These are phyloP conservation scores for Ophiostoma sp. DNA, from an alignment of 2,329 filamentous ascomycete species.

Conservation along the genomic window DNA sequence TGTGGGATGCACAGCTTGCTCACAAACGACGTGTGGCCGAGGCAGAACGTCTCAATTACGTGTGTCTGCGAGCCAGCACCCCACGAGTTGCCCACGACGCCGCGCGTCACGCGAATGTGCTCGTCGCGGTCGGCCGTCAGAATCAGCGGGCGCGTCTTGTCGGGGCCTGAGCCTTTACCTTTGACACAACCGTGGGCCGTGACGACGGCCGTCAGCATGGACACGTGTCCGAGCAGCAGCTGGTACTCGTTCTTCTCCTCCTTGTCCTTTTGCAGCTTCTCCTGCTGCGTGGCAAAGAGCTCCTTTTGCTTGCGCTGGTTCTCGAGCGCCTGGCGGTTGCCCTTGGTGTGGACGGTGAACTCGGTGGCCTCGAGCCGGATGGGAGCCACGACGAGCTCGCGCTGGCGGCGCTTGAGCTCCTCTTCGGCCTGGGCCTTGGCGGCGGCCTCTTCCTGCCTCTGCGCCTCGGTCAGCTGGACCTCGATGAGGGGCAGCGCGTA, in stretches of 20 bases:
- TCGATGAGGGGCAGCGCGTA: conserved; percentile 73
- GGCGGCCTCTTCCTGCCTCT: not conserved
- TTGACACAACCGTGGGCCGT: conserved; percentile 42
- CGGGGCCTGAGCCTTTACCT: not conserved
- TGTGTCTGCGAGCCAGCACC: conserved; percentile 62
- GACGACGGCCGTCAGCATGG: conserved; percentile 76
- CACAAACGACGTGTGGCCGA: conserved; percentile 83
- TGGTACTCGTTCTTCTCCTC: conserved; percentile 27
- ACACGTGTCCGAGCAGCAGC: conserved; percentile 86
- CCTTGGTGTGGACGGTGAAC: conserved; percentile 58
- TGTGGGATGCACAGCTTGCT: conserved; percentile 64
- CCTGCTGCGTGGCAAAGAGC: conserved; percentile 28
- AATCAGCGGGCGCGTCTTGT: conserved; percentile 41
- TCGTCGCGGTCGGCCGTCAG: conserved; percentile 54
- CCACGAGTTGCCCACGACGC: conserved; percentile 38
- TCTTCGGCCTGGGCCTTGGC: not conserved
- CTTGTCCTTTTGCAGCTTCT: conserved; percentile 25
- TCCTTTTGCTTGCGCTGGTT: conserved; percentile 50
- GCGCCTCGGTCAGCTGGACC: conserved; percentile 18
- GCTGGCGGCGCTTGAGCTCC: conserved; percentile 21
- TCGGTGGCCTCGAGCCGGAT: conserved; percentile 45
- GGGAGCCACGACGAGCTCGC: conserved; percentile 38
- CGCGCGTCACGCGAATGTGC: conserved; percentile 83
- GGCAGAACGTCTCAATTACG: conserved; percentile 82
- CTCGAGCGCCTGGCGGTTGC: conserved; percentile 56